Evolutionary conservation across 1,284 basidiomycete species (phyloP).

Genomic region (Malassezia obtusa): DNA sequence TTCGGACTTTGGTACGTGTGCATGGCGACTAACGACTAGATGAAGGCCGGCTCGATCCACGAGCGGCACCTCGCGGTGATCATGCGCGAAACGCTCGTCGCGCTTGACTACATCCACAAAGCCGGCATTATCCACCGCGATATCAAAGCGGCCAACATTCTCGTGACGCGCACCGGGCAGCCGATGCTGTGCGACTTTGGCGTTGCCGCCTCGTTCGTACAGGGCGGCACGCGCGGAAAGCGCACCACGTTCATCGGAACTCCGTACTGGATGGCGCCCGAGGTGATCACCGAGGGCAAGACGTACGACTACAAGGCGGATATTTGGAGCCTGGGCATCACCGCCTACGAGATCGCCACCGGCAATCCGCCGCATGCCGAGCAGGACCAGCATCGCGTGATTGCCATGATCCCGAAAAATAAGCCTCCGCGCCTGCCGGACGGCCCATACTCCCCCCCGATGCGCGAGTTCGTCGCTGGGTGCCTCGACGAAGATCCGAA

Average conservation of each 20-base stretch:
- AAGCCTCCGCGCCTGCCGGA: slow-evolving; percentile 69
- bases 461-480: slow-evolving; percentile 77
- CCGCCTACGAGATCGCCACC: slow-evolving; percentile 81
- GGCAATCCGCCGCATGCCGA: slow-evolving; percentile 82
- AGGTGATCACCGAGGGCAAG: slow-evolving; percentile 30
- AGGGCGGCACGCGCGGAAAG: slow-evolving; percentile 16
- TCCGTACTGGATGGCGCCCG: slow-evolving; percentile 48
- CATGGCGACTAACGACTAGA: slow-evolving; percentile 19
- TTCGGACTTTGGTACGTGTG: slow-evolving; percentile 59
- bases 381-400: slow-evolving; percentile 77
- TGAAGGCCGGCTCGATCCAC: slow-evolving; percentile 66
- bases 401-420: slow-evolving; percentile 78
- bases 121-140: slow-evolving; percentile 57
- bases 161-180: slow-evolving; percentile 57
- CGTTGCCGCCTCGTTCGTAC: slow-evolving; percentile 23
- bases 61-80: slow-evolving; percentile 83
- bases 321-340: slow-evolving; percentile 88
- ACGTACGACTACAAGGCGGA: slow-evolving; percentile 64
- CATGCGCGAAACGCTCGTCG: slow-evolving; percentile 75
- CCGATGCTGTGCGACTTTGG: slow-evolving; percentile 28
- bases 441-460: slow-evolving; percentile 65
- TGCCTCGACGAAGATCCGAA: slow-evolving; percentile 75
- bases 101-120: slow-evolving; percentile 54
- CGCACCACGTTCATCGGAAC: slow-evolving; percentile 50
- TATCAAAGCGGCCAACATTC: slow-evolving; percentile 54